Conservation (phyloP, 129 eudicot species). For the Arctium minus region DNA sequence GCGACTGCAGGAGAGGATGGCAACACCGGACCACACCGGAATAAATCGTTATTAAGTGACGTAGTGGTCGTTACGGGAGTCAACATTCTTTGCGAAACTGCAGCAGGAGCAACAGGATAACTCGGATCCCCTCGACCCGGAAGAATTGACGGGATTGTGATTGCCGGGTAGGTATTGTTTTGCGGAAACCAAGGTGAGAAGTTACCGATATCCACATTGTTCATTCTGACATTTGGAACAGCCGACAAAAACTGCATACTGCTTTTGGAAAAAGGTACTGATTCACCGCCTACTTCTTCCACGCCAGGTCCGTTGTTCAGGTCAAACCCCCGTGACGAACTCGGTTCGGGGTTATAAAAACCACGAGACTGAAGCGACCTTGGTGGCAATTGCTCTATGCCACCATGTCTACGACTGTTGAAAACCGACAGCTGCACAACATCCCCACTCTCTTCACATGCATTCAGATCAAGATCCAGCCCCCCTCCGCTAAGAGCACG, state of each 20-base stretch:
- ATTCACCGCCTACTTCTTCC: slow-evolving; percentile 50
- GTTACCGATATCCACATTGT: slow-evolving; percentile 50
- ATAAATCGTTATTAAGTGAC: slow-evolving; percentile 50
- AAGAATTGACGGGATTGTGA: slow-evolving; percentile 48
- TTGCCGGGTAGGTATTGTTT: slow-evolving; percentile 46
- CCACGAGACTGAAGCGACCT: slow-evolving; percentile 28
- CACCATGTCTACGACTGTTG: slow-evolving; percentile 24
- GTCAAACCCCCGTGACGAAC: slow-evolving; percentile 58
- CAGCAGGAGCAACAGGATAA: slow-evolving; percentile 42
- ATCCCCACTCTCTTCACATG: slow-evolving; percentile 65
- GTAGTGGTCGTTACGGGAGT: slow-evolving; percentile 39
- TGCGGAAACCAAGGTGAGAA: slow-evolving; percentile 65
- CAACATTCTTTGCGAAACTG: slow-evolving; percentile 50
- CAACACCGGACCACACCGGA: slow-evolving; percentile 63
- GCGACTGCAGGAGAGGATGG: slow-evolving; percentile 86
- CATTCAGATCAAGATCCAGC: slow-evolving; percentile 69
- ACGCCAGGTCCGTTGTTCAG: slow-evolving; percentile 66
- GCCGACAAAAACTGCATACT: slow-evolving; percentile 32
- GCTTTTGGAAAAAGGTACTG: slow-evolving; percentile 15
- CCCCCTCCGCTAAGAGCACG: slow-evolving; percentile 33
- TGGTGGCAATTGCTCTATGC: slow-evolving; percentile 19
- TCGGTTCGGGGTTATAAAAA: slow-evolving; percentile 23
- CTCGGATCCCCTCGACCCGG: slow-evolving; percentile 54
- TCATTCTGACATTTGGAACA: slow-evolving; percentile 50
- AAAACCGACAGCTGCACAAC: slow-evolving; percentile 42